Base-by-base conservation (phyloP, 2,329 filamentous ascomycete genomes). In the Pseudogymnoascus sp. region DNA sequence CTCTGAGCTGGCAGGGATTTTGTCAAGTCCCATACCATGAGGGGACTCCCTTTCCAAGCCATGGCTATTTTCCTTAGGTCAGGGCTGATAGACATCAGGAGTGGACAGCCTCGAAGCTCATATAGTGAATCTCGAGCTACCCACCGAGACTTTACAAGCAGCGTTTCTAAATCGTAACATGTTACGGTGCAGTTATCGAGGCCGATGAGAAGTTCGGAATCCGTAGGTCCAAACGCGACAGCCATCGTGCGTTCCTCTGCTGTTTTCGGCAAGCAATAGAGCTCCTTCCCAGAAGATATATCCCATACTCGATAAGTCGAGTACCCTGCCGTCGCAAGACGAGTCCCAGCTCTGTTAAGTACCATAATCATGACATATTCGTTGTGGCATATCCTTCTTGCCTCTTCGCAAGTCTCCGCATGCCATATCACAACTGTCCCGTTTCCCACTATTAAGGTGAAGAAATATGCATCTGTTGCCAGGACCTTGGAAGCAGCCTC, bases 361-460 rank as follows among this genome's bases (percentile, higher is more conserved):
- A 28, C 22, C 22, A 28, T 28, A 12, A n/a, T n/a, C 14, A 28
- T 8, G 2, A 47, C 14, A 28, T 28, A 47, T 47, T 47, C 68
- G 11, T 58, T 60, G 59, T 69, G 65, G n/a, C 62, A 14, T 37
- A 69, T 18, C 8, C 53, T 59, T 37, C 65, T 62, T 8, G 64
- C 38, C 62, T 68, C 65, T 30, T 60, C 60, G 59, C 66, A 70
- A n/a, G 66, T 68, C 18, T 65, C 60, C 3, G 68, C 63, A 39
- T 66, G 57, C 64, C 65, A 71, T 18, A 69, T 39, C 30, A 64
- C 59, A n/a, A 67, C 43, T 1, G 47, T 64, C 3, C 68, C 68
- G 2, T 28, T 28, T 57, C 59, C 64, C 14, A 58, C 63, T 8
- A 65, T 64, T 2, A 70, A 57, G 5, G 68, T 65, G 7, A 65